Evolutionary conservation across 257 asterid species (phyloP), one percentile per base, ranked within the genome.

Genomic region (Fraxinus americana): DNA sequence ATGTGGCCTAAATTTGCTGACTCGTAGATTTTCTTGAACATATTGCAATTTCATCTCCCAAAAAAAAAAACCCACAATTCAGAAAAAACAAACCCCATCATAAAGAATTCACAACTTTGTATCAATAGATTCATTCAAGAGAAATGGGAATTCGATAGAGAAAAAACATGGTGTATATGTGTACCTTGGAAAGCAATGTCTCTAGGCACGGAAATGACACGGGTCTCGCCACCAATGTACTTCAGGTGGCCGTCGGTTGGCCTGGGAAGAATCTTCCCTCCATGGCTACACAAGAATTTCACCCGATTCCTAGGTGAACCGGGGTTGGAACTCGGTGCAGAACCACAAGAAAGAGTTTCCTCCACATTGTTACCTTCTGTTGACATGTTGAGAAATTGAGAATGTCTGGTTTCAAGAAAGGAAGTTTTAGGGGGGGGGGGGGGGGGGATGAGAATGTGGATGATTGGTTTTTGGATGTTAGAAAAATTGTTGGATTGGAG

Each of bases 191-290:
- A 89, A 74, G 87, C 78, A 57, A 91, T 88, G 57, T 91, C 89
- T 17, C 85, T 78, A 27, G 90, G 85, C 32, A 89, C 91, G 2
- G 97, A 88, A 54, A 92, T 87, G 70, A 94, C 89, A 9, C 98
- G 95, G 41, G 98, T 94, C 85, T 94, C 97, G 10, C 98, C 97
- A n/a, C 98, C 98, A 5, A 90, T 89, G 23, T 94, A 94, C 77
- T 91, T 92, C 80, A 92, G 97, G 45, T 87, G 90, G 78, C 91
- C 90, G 75, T 92, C 93, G 72, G 84, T 39, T 4, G 93, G 96
- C 70, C 92, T 86, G 38, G 96, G 97, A 50, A 94, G 91, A 83
- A 94, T 92, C 82, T 81, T 91, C 25, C 98, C 98, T 66, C 97
- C 97, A 73, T 92, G 97, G 85, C 97, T 91, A 77, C 97, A 91